These are phyloP conservation scores for Hypomyces perniciosus DNA, from an alignment of 2,329 filamentous ascomycete species.

Conservation along the genomic window DNA sequence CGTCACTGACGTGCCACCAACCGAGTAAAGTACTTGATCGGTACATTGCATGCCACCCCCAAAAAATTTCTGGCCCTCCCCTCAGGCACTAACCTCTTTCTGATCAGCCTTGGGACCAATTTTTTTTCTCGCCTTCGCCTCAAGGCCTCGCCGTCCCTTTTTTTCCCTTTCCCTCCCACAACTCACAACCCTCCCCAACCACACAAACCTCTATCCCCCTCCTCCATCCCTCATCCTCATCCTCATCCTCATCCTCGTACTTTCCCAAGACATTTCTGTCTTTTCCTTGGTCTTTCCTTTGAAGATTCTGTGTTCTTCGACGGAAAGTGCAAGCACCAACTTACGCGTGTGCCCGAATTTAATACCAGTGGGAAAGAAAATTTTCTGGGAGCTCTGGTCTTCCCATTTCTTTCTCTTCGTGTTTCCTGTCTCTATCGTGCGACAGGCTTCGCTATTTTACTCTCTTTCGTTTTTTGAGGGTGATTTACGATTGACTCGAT, in stretches of 20 bases:
- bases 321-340: conserved; percentile 30
- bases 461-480: conserved; percentile 27
- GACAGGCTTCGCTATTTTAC: conserved; percentile 23
- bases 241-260: conserved; percentile 23
- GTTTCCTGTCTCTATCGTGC: conserved; percentile 26
- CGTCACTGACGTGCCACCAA: neutral
- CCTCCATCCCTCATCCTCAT: conserved; percentile 20
- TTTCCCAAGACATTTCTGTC: conserved; percentile 27
- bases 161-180: conserved; percentile 27
- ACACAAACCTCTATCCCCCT: conserved; percentile 26
- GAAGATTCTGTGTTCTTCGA: conserved; percentile 41
- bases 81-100: conserved; percentile 27
- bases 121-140: conserved; percentile 17
- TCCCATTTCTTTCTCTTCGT: conserved; percentile 27
- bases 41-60: conserved; percentile 9
- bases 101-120: conserved; percentile 14
- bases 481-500: conserved; percentile 18
- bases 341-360: conserved; percentile 23
- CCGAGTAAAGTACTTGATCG: neutral
- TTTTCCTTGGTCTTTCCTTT: conserved; percentile 42
- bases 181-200: conserved; percentile 25
- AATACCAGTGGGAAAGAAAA: conserved; percentile 28
- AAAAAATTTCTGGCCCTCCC: conserved; percentile 15
- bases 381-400: conserved; percentile 27
- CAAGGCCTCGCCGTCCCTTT: conserved; percentile 18